Conservation (phyloP, 2,329 filamentous ascomycete species). For the Stagonosporopsis vannaccii region DNA sequence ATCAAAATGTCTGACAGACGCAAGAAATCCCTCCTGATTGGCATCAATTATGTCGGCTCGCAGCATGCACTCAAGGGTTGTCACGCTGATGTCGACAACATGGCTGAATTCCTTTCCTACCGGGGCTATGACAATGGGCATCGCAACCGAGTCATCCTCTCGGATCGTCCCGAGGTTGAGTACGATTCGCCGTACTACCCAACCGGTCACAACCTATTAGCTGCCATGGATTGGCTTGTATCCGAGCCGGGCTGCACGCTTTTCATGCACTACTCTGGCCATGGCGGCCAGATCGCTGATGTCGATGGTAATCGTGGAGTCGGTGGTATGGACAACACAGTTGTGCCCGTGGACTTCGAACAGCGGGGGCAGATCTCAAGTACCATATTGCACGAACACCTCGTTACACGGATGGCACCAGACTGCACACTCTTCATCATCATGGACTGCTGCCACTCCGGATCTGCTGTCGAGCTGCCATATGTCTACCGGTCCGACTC, state of each 20-base stretch:
- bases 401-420: conserved; percentile 61
- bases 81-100: conserved; percentile 59
- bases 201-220: conserved; percentile 55
- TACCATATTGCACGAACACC: conserved; percentile 59
- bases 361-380: conserved; percentile 62
- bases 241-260: conserved; percentile 59
- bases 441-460: conserved; percentile 69
- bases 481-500: conserved; percentile 65
- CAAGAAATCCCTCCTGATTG: conserved; percentile 61
- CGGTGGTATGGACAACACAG: conserved; percentile 56
- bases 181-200: conserved; percentile 47
- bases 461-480: conserved; percentile 65
- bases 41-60: conserved; percentile 60
- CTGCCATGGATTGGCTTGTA: conserved; percentile 66
- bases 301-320: conserved; percentile 48
- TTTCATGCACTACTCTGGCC: conserved; percentile 67
- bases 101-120: conserved; percentile 55
- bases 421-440: conserved; percentile 62
- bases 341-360: conserved; percentile 63
- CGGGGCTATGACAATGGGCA: conserved; percentile 53
- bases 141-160: conserved; percentile 55
- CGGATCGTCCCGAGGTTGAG: conserved; percentile 48
- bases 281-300: conserved; percentile 63
- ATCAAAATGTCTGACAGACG: conserved; percentile 30
- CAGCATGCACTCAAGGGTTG: conserved; percentile 57